These are phyloP conservation scores for Phlebopus sp. DNA, from an alignment of 1,284 basidiomycete species.

Conservation along the genomic window DNA sequence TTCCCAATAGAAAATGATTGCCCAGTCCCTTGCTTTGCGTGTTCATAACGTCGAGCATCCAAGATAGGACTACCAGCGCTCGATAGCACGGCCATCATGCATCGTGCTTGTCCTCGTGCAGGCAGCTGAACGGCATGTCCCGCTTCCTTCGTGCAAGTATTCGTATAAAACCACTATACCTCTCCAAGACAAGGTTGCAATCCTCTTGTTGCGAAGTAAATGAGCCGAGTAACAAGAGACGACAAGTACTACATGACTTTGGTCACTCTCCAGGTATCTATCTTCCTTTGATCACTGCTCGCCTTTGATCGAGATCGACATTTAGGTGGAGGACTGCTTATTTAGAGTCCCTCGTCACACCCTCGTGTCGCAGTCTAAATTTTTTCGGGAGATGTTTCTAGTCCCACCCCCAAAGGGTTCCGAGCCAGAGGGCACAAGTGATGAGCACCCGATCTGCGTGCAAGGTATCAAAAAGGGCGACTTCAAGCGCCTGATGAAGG, in stretches of 20 bases:
- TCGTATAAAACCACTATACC: too few relatives aligned
- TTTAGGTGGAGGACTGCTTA: slow-evolving; percentile 22
- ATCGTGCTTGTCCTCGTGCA: too few relatives aligned
- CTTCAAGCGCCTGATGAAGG: slow-evolving; percentile 23
- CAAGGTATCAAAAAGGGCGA: slow-evolving; percentile 16
- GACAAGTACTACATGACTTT: slow-evolving; percentile 18
- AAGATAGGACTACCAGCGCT: too few relatives aligned
- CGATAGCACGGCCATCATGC: too few relatives aligned
- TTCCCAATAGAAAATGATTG: too few relatives aligned
- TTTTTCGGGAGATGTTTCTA: slow-evolving; percentile 26
- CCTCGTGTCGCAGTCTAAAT: slow-evolving; percentile 15
- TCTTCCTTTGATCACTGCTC: not conserved
- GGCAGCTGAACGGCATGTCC: too few relatives aligned
- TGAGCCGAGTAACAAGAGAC: slow-evolving; percentile 9
- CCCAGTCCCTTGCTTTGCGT: too few relatives aligned
- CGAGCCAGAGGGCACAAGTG: slow-evolving; percentile 16
- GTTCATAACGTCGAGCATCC: too few relatives aligned
- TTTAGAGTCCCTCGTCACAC: slow-evolving; percentile 22
- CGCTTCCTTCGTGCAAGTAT: too few relatives aligned
- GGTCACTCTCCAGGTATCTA: slow-evolving; percentile 15
- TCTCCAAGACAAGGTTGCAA: not conserved
- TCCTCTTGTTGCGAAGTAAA: not conserved
- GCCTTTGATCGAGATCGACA: not conserved
- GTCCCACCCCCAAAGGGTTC: slow-evolving; percentile 13
- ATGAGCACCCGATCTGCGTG: slow-evolving; percentile 18